These are phyloP conservation scores for Talaromyces islandicus DNA, from an alignment of 2,329 filamentous ascomycete genomes.

Conservation along the genomic window DNA sequence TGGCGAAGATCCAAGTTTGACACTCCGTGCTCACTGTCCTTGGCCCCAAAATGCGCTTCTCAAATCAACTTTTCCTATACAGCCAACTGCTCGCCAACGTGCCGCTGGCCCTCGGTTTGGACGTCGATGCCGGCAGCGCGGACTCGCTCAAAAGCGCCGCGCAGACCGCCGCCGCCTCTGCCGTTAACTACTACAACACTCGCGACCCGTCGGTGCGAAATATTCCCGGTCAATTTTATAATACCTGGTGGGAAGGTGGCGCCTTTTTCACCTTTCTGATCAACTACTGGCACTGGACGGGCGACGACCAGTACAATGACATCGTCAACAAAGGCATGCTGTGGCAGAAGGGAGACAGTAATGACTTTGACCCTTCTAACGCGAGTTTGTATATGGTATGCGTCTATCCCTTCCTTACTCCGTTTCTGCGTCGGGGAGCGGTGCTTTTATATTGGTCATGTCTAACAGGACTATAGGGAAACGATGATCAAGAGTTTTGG, in stretches of 20 bases:
- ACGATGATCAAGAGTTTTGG: slow-evolving; percentile 66
- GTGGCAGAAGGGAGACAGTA: slow-evolving; percentile 62
- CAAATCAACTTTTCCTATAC: not conserved
- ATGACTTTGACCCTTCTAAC: slow-evolving; percentile 67
- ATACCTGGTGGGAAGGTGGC: slow-evolving; percentile 61
- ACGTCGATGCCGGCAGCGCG: slow-evolving; percentile 18
- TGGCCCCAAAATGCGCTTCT: not conserved
- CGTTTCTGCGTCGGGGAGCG: not conserved
- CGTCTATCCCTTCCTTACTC: slow-evolving; percentile 6
- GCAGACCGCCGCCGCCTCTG: slow-evolving; percentile 32
- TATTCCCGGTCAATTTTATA: slow-evolving; percentile 41
- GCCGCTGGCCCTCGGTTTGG: slow-evolving; percentile 8
- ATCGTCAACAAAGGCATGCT: slow-evolving; percentile 61
- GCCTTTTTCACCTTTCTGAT: slow-evolving; percentile 62
- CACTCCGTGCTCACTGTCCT: not conserved
- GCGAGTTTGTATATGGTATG: slow-evolving; percentile 17
- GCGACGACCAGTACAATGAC: slow-evolving; percentile 63
- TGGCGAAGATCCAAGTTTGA: not conserved
- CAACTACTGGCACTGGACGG: slow-evolving; percentile 78
- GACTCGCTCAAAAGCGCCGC: slow-evolving; percentile 30
- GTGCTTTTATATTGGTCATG: not conserved
- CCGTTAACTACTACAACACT: slow-evolving; percentile 34
- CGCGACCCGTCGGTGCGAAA: slow-evolving; percentile 32
- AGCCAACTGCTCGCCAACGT: slow-evolving; percentile 3
- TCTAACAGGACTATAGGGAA: slow-evolving; percentile 19